Percentiles rank a stretch among this genome's conserved stretches.
These are phyloP conservation scores for Panicum virgatum DNA, from an alignment of 202 grass and related monocot genomes.

Conservation along the genomic window DNA sequence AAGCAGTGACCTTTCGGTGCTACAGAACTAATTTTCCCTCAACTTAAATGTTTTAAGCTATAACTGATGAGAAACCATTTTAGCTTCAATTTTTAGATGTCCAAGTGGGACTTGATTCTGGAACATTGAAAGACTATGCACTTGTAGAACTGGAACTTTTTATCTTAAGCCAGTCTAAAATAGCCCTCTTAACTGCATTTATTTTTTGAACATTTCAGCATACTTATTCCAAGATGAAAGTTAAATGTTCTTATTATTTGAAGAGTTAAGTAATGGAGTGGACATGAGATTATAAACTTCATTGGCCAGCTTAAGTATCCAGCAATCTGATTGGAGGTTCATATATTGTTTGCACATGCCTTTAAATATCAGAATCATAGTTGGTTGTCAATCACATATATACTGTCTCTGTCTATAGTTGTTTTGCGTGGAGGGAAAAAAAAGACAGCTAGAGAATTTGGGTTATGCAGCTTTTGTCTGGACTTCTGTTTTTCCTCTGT, in stretches of 20 bases:
- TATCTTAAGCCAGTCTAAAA: neutral
- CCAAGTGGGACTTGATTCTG: neutral
- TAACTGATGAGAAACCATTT: neutral
- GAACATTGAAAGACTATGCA: neutral
- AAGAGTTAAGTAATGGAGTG: neutral
- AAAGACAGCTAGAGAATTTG: neutral
- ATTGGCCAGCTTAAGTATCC: neutral
- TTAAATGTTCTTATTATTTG: constrained; percentile 5
- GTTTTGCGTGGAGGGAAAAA: neutral
- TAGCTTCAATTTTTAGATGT: neutral
- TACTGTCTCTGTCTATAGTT: neutral
- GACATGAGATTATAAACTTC: neutral
- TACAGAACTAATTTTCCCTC: too few relatives aligned
- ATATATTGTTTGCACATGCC: neutral
- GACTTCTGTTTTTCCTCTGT: neutral
- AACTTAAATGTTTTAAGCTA: too few relatives aligned
- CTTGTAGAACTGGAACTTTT: neutral
- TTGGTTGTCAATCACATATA: constrained; percentile 10
- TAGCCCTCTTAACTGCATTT: too few relatives aligned
- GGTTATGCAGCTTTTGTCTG: neutral
- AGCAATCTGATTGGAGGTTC: neutral
- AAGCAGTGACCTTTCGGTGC: too few relatives aligned
- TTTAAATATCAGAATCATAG: neutral
- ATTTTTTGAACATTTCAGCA: neutral
- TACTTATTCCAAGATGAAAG: neutral